Evolutionary conservation across 202 grass and related monocot genomes (phyloP), one percentile per base, ranked within the genome.

Genomic region (Panicum hallii): DNA sequence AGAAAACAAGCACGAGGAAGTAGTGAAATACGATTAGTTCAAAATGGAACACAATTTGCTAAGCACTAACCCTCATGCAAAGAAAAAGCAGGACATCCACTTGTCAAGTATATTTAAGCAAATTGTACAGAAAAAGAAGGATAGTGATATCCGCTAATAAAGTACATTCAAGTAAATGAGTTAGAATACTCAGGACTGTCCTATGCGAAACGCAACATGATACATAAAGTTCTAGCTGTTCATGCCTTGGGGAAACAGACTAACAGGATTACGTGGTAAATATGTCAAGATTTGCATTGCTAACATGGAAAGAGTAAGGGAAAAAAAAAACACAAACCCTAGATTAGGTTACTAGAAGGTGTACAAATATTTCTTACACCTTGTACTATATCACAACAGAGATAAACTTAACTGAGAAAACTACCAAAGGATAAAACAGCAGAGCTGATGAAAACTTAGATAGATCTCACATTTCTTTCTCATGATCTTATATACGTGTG

Each of bases 31-130:
- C 49, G 16, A 74, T 68, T 43, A 26, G 62, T 77, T 47, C 5
- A 28, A 79, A 85, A 86, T 75, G 43, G 44, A 61, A 65, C 23
- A 74, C 9, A 52, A 82, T 60, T 46, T 55, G 48, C 67, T 73
- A 55, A 84, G 7, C 11, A 74, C 69, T n/a, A 45, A 44, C 16
- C 42, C 20, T 67, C 38, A 53, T 62, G 5, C 5, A 63, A 83
- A 74, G 16, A 87, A 30, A 47, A 74, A 53, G 32, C 34, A 32
- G 17, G 57, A 85, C 85, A 67, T 77, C 55, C 36, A 66, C 38
- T 77, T 71, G 11, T 55, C 46, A 70, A 81, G 55, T 63, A 66
- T 23, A 36, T 77, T 71, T 13, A 71, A 82, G 62, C 9, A 69
- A 68, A 75, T 53, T 19, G n/a, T 5, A 19, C 13, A 80, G 8